Percentiles rank a stretch among this genome's conserved stretches.
Evolutionary conservation across 441 rosid species (phyloP).

Genomic region (Kokia cookei): DNA sequence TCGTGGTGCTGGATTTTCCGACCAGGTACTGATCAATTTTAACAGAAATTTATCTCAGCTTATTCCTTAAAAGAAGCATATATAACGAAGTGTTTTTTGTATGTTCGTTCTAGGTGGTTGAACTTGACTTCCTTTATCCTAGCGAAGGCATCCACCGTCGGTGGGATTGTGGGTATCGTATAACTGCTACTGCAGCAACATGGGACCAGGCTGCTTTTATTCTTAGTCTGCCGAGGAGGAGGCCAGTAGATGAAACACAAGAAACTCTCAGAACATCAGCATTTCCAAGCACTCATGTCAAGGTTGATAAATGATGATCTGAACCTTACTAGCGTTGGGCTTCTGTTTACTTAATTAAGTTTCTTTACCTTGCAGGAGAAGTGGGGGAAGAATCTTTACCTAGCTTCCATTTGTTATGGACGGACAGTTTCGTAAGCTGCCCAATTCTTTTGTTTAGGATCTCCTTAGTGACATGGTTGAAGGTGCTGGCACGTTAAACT

Average conservation of each 20-base stretch:
- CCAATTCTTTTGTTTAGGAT: neutral
- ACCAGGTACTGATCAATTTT: conserved; percentile 38
- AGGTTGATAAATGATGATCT: conserved; percentile 34
- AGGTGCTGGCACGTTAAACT: neutral
- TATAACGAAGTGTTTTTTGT: neutral
- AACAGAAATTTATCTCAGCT: neutral
- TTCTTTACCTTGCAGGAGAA: conserved; percentile 44
- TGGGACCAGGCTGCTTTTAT: conserved; percentile 77
- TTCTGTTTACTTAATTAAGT: neutral
- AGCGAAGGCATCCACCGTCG: conserved; percentile 82
- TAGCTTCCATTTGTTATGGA: conserved; percentile 62
- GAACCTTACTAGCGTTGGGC: neutral
- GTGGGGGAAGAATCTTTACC: conserved; percentile 63
- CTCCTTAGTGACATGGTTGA: neutral
- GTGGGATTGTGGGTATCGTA: conserved; percentile 59
- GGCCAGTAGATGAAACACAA: conserved; percentile 55
- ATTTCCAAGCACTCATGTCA: conserved; percentile 72
- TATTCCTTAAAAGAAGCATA: neutral
- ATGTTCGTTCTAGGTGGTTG: conserved; percentile 50
- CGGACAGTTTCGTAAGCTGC: conserved; percentile 47
- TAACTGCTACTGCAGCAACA: conserved; percentile 81
- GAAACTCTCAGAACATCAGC: conserved; percentile 68
- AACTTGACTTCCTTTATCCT: conserved; percentile 79
- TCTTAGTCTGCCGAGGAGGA: conserved; percentile 61
- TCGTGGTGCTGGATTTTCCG: conserved; percentile 52